Evolutionary conservation across 2,329 filamentous ascomycete genomes (phyloP).

Genomic region (Cyclaneusma minus): DNA sequence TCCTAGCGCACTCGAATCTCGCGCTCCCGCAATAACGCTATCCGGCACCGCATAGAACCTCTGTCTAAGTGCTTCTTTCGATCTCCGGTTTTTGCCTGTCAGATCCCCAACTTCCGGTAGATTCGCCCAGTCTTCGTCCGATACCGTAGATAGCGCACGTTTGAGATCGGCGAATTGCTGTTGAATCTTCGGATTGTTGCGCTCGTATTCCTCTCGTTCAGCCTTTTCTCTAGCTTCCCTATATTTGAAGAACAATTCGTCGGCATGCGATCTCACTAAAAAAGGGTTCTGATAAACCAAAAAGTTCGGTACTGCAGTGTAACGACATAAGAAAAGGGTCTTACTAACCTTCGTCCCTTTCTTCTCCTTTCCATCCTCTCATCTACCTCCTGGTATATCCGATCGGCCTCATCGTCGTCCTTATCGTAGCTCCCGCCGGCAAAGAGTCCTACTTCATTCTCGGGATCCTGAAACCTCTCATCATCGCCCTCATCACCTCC

Average conservation of each 20-base stretch:
- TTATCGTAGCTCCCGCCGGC: constrained; percentile 92
- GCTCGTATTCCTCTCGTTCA: constrained; percentile 89
- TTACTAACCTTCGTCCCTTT: constrained; percentile 70
- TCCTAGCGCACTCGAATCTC: constrained; percentile 66
- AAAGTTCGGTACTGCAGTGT: too few relatives aligned
- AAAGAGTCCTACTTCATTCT: constrained; percentile 92
- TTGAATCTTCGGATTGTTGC: constrained; percentile 94
- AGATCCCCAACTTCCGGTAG: constrained; percentile 92
- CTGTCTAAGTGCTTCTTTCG: constrained; percentile 67
- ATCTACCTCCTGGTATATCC: constrained; percentile 89
- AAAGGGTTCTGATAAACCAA: constrained; percentile 56
- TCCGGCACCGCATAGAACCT: constrained; percentile 94
- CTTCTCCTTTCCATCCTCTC: constrained; percentile 91
- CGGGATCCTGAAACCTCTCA: constrained; percentile 82
- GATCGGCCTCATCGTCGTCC: constrained; percentile 93
- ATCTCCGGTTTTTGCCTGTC: constrained; percentile 82
- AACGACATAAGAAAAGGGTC: constrained; percentile 11
- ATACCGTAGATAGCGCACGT: constrained; percentile 71
- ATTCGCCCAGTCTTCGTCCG: constrained; percentile 92
- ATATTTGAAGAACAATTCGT: constrained; percentile 50
- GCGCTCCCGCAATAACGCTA: constrained; percentile 78
- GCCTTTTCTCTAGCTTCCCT: constrained; percentile 89
- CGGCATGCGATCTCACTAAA: too few relatives aligned
- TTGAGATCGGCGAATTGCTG: constrained; percentile 96
- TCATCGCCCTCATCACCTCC: constrained; percentile 62